Base-by-base conservation (phyloP, 768 basidiomycete genomes). In the Trametes gibbosa region DNA sequence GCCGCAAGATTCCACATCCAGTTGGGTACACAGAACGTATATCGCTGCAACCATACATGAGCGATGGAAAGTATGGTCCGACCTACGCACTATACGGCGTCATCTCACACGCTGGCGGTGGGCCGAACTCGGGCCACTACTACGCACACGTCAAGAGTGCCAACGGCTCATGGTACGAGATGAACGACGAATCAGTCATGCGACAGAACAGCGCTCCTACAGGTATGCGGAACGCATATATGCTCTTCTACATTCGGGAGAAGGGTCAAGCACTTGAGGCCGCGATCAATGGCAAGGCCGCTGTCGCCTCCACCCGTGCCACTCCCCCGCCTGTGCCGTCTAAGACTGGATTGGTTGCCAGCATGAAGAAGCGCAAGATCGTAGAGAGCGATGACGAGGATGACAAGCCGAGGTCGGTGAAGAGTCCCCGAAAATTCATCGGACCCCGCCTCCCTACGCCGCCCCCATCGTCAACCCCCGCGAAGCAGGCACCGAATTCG, bases 101-200 rank as follows among this genome's bases (percentile, higher is more conserved):
- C 60, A 91, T 98, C 54, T 93, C 86, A 64, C 97, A 99, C 71
- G 91, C 90, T 12, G 97, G 97, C 52, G 80, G 84, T 41, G 94
- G 95, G 5, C 93, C 95, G 14, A 92, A 97, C 68, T 95, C 91
- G 1, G 97, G 97, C 4, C 97, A 99, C 73, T 99, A 99, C 74
- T 93, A 85, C 63, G 88, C 95, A 17, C 87, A 84, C 66, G 85
- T 97, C 67, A 91, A 86, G 70, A 79, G 84, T 40, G 79, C 78
- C 35, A 75, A 82, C 34, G 87, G 85, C 12, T 75, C 75, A 35
- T 99, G 95, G 95, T 86, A 82, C 74, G 87, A 93, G 75, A 95
- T 95, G 87, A 96, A 99, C 74, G 97, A 99, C 69, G 92, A 95
- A 27, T 76, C 76, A 46, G 89, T 95, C 23, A 74, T 79, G 10